Base-by-base conservation (phyloP, 306 rosid genomes). In the Citrullus colocynthis region DNA sequence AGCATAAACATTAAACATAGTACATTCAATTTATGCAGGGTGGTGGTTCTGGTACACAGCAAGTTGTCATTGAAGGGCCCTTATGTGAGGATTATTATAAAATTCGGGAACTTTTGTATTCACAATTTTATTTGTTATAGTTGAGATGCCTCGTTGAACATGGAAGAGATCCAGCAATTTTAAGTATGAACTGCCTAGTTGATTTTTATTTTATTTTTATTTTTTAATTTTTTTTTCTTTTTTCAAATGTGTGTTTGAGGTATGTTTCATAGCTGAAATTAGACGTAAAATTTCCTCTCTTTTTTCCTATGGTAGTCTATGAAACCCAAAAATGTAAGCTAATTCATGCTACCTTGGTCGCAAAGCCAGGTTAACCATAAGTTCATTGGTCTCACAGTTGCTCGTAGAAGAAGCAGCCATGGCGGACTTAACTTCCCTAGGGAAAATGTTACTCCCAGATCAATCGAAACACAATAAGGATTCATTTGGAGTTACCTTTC, bases 61-160 rank as follows among this genome's bases (percentile, higher is more conserved):
- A 95, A 87, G 85, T 95, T 49, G 88, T 95, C 55, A 95, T 95
- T 28, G 97, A 92, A 85, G 99, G 97, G 61, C 96, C 97, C 11
- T 82, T 93, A 17, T 92, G 97, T 49, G 99, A 90, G 79, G 97
- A 95, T 76, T 95, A 88, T 80, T 92, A 92, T 72, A 92, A 85
- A 85, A 95, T 95, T 78, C 88, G 91, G 1, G 97, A 95, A 15
- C 88, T 87, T 79, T 88, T 92, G 28, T 89, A 92, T 82, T 89
- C 92, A 0, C 99, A 92, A 75, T 92, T 95, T 81, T 90, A 90
- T 82, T 79, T 95, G 90, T 93, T 95, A 76, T 90, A 85, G 85
- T 44, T 48, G 58, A 48, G 54, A 41, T 5, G 34, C 17, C 17
- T 65, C 74, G 5, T 67, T 67, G 74, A 42, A 42, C 36, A 42